Evolutionary conservation across 257 asterid genomes (phyloP), one percentile per base, ranked within the genome.

Genomic region (Capsicum pubescens): DNA sequence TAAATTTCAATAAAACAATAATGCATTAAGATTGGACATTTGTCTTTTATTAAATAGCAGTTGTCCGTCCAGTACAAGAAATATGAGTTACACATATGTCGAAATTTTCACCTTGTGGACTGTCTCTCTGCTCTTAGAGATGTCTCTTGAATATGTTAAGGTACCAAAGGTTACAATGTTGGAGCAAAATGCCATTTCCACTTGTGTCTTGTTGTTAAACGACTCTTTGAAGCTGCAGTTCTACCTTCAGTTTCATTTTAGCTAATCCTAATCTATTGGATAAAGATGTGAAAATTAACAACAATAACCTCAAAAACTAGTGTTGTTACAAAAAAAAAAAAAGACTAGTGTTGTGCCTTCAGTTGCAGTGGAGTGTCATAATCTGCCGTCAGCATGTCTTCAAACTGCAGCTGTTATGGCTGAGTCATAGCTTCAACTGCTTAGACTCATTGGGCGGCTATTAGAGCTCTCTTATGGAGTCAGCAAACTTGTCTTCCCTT

Each of bases 401-500:
- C 81, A 76, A 21, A 0, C 4, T 76, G 14, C 1, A 76, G 21
- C 44, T 14, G 7, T 74, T 50, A 61, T 50, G 61, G 44, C 13
- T 52, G 81, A 52, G 0, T 12, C 61, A 50, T 50, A 74, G 61
- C 46, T 74, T 74, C 80, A 74, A 48, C 60, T 74, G 44, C 13
- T 50, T 50, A 74, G 81, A 26, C 58, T 12, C 12, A 76, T 15
- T 21, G 52, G 63, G 2, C 7, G 7, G 63, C 2, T 52, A 52
- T 3, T 76, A 13, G 63, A 76, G 81, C 19, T 50, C 63, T 26
- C 81, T 76, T 21, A 21, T 76, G 81, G 61, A 76, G 63, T 76
- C 14, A 76, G 63, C 26, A 7, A 52, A 52, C 42, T 52, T 9
- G 8, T 26, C 1, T 26, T 26, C 32, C 32, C 32, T 26, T 26